Percentiles rank a stretch among this genome's conserved stretches.
Conservation (phyloP, 768 basidiomycete species). For the Leucosporidium yakuticum region DNA sequence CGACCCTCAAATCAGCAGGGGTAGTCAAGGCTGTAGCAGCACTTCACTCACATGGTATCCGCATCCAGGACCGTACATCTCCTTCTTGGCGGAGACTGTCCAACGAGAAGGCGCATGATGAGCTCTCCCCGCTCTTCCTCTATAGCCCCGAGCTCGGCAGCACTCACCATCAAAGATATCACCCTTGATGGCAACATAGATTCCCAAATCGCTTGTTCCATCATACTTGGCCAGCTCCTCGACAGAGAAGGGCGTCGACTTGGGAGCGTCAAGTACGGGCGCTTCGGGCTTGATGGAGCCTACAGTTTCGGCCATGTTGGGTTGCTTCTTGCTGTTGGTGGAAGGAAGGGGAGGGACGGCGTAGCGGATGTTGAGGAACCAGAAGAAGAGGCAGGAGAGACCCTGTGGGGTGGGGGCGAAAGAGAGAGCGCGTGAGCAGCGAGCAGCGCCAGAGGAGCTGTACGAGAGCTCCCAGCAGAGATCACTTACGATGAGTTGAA, state of each 20-base stretch:
- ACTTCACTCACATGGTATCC: slow-evolving; percentile 41
- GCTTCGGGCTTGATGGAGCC: not conserved
- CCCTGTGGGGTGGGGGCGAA: not conserved
- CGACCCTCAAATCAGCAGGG: no score
- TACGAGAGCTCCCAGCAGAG: not conserved
- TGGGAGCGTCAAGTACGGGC: slow-evolving; percentile 48
- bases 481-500: slow-evolving; percentile 6
- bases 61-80: slow-evolving; percentile 79
- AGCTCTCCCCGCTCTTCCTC: not conserved
- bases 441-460: no score
- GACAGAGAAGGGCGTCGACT: slow-evolving; percentile 68
- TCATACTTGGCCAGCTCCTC: slow-evolving; percentile 64
- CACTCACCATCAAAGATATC: slow-evolving; percentile 32
- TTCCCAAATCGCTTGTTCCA: slow-evolving; percentile 64
- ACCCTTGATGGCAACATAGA: slow-evolving; percentile 94
- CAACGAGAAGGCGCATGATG: not conserved
- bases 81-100: slow-evolving; percentile 64
- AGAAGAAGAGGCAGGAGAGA: slow-evolving; percentile 18
- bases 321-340: not conserved
- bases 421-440: no score
- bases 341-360: not conserved
- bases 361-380: slow-evolving; percentile 15
- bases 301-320: not conserved
- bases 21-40: no score
- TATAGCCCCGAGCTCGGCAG: not conserved